phyloP scores from a whole-genome alignment of 768 basidiomycete genomes.

The Mycena indigotica region DNA sequence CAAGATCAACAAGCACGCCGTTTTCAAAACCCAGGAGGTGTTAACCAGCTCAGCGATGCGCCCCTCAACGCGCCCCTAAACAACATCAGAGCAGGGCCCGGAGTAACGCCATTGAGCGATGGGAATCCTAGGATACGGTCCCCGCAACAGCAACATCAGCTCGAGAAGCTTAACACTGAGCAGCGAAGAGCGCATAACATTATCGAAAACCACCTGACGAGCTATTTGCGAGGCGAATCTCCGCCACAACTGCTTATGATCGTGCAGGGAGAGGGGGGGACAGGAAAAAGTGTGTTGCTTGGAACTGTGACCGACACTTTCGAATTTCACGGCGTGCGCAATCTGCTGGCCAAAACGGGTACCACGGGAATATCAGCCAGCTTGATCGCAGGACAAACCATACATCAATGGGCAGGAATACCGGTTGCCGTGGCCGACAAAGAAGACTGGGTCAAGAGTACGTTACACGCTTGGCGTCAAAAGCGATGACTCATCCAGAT shows the following conservation, averaged over 20 bases:
- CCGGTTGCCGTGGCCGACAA: too few relatives aligned
- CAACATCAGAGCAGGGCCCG: too few relatives aligned
- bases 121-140: too few relatives aligned
- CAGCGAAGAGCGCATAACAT: slow-evolving; percentile 42
- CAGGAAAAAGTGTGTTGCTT: slow-evolving; percentile 46
- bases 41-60: too few relatives aligned
- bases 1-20: too few relatives aligned
- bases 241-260: slow-evolving; percentile 39
- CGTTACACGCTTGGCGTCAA: too few relatives aligned
- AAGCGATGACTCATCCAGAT: too few relatives aligned
- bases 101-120: too few relatives aligned
- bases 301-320: slow-evolving; percentile 40
- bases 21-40: too few relatives aligned
- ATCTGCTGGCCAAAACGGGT: slow-evolving; percentile 36
- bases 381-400: slow-evolving; percentile 39
- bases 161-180: slow-evolving; percentile 14
- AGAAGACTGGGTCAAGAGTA: too few relatives aligned
- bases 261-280: slow-evolving; percentile 44
- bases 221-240: slow-evolving; percentile 19
- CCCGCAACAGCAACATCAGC: neutral
- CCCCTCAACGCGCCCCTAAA: too few relatives aligned
- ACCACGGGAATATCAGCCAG: slow-evolving; percentile 44
- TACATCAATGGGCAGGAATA: slow-evolving; percentile 35
- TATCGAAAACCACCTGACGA: slow-evolving; percentile 30
- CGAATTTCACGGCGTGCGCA: neutral